Evolutionary conservation across 306 rosid genomes (phyloP), one percentile per base, ranked within the genome.

Genomic region (Benincasa hispida): DNA sequence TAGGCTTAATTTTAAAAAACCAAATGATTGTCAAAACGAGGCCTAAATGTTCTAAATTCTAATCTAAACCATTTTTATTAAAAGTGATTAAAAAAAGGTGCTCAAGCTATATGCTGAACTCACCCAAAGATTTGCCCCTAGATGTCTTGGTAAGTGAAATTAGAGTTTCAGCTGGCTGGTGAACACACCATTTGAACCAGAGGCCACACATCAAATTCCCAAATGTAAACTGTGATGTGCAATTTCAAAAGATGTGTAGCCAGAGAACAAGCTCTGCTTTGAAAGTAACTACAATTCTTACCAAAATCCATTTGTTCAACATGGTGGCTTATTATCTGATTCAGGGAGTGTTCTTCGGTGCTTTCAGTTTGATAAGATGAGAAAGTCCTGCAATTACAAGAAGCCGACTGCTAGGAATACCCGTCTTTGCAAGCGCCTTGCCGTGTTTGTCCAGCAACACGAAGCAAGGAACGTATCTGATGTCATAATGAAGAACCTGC

Each of bases 401-500:
- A 53, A 86, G 86, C 79, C 96, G 96, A 80, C 98, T 93, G 67
- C 70, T 86, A 11, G 98, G 98, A 66, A 89, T 67, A 13, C 93
- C 91, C 3, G 96, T 82, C 84, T 93, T 93, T 18, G 98, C 97
- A 34, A 91, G 87, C 50, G 97, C 97, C 76, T 79, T 89, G 67
- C 97, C 97, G 9, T 86, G 84, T 84, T 86, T 84, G 91, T 91
- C 98, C 62, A 93, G 81, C 73, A 91, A 81, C 72, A 93, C 96
- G 78, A 93, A 93, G 87, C 97, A 93, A 11, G 96, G 98, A 34
- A 93, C 98, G 78, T 93, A 93, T 69, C 84, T 78, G 48, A 93
- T 88, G 79, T 85, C 98, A 78, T 93, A 93, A 78, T 89, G 89
- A 77, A 93, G 93, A 58, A 89, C 88, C 98, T 93, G 91, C 89